Conservation (phyloP, 2,329 filamentous ascomycete species). For the Xylariales sp. region DNA sequence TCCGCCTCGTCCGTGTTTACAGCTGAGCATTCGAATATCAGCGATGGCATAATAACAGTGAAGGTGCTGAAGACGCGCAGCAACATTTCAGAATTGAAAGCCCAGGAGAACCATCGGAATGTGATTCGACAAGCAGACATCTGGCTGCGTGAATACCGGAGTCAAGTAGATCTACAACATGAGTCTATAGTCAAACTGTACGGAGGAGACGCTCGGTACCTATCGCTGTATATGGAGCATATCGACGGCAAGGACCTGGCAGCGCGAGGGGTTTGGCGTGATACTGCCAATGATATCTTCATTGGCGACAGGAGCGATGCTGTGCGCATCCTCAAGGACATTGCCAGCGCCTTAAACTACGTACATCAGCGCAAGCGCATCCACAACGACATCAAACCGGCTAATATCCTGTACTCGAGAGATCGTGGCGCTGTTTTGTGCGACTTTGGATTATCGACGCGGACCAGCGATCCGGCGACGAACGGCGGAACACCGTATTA, state of each 20-base stretch:
- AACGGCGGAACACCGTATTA: conserved; percentile 59
- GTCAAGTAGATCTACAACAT: conserved; percentile 51
- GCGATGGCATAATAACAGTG: conserved; percentile 52
- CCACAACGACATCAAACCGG: conserved; percentile 61
- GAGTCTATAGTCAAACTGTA: conserved; percentile 55
- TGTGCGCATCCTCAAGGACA: conserved; percentile 48
- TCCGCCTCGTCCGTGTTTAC: conserved; percentile 53
- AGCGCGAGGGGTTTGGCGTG: conserved; percentile 45
- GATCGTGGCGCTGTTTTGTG: conserved; percentile 56
- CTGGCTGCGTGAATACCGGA: conserved; percentile 55
- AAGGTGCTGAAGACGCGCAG: conserved; percentile 55
- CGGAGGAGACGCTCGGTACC: conserved; percentile 54
- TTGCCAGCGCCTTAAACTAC: conserved; percentile 50
- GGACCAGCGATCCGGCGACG: conserved; percentile 38
- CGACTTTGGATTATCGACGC: conserved; percentile 55
- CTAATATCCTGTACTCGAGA: conserved; percentile 56
- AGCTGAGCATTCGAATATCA: conserved; percentile 46
- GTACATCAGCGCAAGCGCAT: conserved; percentile 49
- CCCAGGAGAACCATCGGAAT: conserved; percentile 46
- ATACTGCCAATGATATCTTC: conserved; percentile 42
- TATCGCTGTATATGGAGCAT: conserved; percentile 60
- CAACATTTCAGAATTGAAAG: conserved; percentile 34
- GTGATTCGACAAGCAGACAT: conserved; percentile 57
- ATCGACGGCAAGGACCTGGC: conserved; percentile 53
- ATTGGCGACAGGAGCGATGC: conserved; percentile 45